Conservation (phyloP, 176 grass and related monocot genomes). For the Raddia guianensis region DNA sequence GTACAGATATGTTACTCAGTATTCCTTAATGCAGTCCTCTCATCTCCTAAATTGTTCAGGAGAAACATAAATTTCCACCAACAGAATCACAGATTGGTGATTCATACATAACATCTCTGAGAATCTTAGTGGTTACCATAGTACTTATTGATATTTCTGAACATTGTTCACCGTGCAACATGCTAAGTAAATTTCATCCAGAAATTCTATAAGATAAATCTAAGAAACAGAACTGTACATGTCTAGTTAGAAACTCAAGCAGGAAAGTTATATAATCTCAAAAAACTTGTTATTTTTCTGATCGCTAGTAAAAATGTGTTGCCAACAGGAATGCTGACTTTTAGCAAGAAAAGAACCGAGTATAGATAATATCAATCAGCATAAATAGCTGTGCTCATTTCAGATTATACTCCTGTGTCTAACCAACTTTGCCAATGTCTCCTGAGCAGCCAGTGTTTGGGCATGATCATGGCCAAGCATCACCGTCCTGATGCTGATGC, state of each 20-base stretch:
- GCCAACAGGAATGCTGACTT: not conserved
- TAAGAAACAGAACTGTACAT: constrained; percentile 38
- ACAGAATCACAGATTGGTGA: not conserved
- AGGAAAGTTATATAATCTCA: constrained; percentile 33
- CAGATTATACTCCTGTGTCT: constrained; percentile 88
- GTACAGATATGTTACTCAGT: not conserved
- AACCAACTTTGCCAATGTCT: constrained; percentile 82
- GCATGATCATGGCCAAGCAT: constrained; percentile 84
- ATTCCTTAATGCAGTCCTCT: not conserved
- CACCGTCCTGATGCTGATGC: constrained; percentile 88
- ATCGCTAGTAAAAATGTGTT: constrained; percentile 29
- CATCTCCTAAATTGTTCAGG: not conserved
- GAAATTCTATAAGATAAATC: constrained; percentile 1
- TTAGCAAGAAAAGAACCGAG: not conserved
- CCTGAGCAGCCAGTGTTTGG: constrained; percentile 83
- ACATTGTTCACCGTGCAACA: not conserved
- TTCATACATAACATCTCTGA: not conserved
- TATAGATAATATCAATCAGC: not conserved
- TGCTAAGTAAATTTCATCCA: constrained; percentile 1
- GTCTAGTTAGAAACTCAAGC: constrained; percentile 32
- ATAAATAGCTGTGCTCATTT: constrained; percentile 6
- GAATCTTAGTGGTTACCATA: too few species aligned
- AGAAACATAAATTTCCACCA: not conserved
- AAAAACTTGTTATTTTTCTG: constrained; percentile 40
- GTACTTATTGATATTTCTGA: not conserved